These are phyloP conservation scores for Colletotrichum godetiae DNA, from an alignment of 2,329 filamentous ascomycete genomes.

Conservation along the genomic window DNA sequence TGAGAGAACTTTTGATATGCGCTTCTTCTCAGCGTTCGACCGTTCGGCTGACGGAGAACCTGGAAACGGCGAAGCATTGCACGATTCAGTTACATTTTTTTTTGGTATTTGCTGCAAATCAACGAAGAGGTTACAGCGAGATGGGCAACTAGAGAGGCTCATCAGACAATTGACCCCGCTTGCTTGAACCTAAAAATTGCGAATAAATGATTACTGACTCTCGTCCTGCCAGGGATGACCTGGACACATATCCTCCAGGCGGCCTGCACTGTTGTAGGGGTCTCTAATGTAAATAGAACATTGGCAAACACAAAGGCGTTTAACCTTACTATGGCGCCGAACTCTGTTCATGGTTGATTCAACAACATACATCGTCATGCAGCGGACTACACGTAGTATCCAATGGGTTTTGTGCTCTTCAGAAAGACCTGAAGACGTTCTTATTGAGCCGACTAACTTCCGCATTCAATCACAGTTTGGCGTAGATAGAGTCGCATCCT, in stretches of 20 bases:
- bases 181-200: background rate
- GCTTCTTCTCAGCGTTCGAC: background rate
- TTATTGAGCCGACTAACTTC: background rate
- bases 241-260: too few species aligned
- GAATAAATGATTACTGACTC: background rate
- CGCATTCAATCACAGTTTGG: background rate
- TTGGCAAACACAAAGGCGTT: background rate
- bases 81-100: background rate
- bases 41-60: background rate
- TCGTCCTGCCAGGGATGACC: background rate
- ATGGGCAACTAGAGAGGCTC: background rate
- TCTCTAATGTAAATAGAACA: background rate
- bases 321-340: background rate
- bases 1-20: slow-evolving; percentile 21
- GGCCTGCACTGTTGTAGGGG: too few species aligned
- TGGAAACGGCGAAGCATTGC: too few species aligned
- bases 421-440: too few species aligned
- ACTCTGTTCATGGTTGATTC: background rate
- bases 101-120: background rate
- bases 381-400: background rate
- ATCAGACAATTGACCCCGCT: background rate
- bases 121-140: background rate
- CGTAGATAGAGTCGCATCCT: background rate
- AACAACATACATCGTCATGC: background rate
- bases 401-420: background rate